Conservation (phyloP, 1,284 basidiomycete genomes). For the Malassezia sympodialis region DNA sequence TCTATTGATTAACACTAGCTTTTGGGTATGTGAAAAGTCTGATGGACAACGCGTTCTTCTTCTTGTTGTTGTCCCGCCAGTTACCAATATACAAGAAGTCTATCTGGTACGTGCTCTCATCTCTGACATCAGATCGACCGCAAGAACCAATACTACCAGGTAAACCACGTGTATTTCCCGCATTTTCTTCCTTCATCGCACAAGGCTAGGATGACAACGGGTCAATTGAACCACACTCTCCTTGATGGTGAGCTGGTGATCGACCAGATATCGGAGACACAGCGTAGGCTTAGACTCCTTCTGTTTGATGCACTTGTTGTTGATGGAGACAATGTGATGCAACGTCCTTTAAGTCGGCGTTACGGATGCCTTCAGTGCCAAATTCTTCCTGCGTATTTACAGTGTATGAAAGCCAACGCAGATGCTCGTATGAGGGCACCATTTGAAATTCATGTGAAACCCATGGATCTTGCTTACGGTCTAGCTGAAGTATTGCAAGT, state of each 20-base stretch:
- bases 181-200: conserved; percentile 22
- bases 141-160: conserved; percentile 72
- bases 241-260: conserved; percentile 90
- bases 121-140: conserved; percentile 62
- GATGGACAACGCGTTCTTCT: conserved; percentile 88
- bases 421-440: conserved; percentile 60
- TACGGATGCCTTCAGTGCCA: conserved; percentile 75
- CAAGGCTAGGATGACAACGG: conserved; percentile 7
- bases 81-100: conserved; percentile 58
- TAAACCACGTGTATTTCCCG: conserved; percentile 68
- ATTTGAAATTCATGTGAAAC: conserved; percentile 75
- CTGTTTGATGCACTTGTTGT: conserved; percentile 89
- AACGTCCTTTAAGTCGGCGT: conserved; percentile 67
- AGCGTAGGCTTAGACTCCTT: conserved; percentile 68
- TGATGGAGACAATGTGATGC: conserved; percentile 76
- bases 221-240: conserved; percentile 61
- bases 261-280: conserved; percentile 59
- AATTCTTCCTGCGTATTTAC: conserved; percentile 70
- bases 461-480: conserved; percentile 77
- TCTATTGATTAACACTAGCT: conserved; percentile 45
- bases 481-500: conserved; percentile 72
- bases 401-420: conserved; percentile 58
- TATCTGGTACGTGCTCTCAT: conserved; percentile 50
- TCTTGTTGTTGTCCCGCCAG: conserved; percentile 58
- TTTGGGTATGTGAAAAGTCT: conserved; percentile 99